These are phyloP conservation scores for Prinsepia uniflora DNA, from an alignment of 306 rosid species.

Conservation along the genomic window DNA sequence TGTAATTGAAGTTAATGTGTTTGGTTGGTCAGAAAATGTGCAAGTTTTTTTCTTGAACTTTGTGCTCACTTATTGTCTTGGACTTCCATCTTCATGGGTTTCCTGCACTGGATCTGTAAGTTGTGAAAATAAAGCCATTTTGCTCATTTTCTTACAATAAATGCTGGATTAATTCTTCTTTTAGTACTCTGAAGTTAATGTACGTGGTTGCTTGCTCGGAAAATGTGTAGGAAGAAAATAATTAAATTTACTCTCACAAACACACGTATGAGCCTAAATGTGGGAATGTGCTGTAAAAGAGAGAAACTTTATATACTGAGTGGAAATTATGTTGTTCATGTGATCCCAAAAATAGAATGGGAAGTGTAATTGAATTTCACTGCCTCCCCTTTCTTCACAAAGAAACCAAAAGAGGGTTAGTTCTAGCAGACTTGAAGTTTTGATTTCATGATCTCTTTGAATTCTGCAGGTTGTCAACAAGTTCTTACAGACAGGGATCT, in stretches of 20 bases:
- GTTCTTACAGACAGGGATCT: neutral
- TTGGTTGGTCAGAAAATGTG: neutral
- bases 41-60: constrained; percentile 26
- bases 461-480: constrained; percentile 27
- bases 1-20: constrained; percentile 35
- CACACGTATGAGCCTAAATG: neutral
- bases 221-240: constrained; percentile 20
- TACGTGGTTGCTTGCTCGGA: constrained; percentile 32
- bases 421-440: neutral
- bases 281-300: neutral
- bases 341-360: constrained; percentile 5
- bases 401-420: neutral
- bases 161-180: constrained; percentile 21
- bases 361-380: neutral
- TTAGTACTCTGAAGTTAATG: neutral
- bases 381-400: neutral
- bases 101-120: constrained; percentile 31
- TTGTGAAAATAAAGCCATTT: constrained; percentile 12
- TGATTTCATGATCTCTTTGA: constrained; percentile 15
- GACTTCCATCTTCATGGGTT: constrained; percentile 6
- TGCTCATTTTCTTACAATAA: neutral
- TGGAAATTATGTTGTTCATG: neutral
- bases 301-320: neutral
- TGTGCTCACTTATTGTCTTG: constrained; percentile 36
- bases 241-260: neutral